Evolutionary conservation across 805 yeast species (phyloP), one percentile per base, ranked within the genome.

Genomic region (Diddensiella santjacobensis): DNA sequence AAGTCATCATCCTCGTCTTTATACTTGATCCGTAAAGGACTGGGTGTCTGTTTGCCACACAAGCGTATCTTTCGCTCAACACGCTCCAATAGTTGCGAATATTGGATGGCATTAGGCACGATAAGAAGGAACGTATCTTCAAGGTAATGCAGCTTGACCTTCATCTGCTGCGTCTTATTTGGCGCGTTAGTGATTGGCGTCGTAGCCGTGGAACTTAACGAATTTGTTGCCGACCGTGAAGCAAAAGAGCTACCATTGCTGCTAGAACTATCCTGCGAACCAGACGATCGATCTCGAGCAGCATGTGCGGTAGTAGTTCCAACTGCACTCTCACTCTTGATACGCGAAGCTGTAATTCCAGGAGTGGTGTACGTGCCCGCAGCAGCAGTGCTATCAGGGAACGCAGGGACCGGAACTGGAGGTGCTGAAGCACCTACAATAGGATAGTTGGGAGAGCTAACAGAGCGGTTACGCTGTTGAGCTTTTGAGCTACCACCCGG

Each of bases 1-100:
- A 79, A 84, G 64, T 93, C 99, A 15, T 95, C 96, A 63, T 93
- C 99, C 67, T 93, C 99, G 66, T 93, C 99, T 62, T 80, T 81
- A 63, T 88, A 91, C 65, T 82, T 83, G 52, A 93, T 73, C 58
- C 84, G 77, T 35, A 77, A 67, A 19, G 67, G 71, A 46, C 42
- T 44, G 41, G 64, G 63, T n/a, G 60, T 52, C 48, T 70, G 67
- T 41, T 70, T 73, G 20, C 83, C 84, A 47, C 80, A 72, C 44
- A 77, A 75, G 40, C 73, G 70, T 41, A 81, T 63, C 59, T 81
- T 81, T 42, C 73, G 73, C 52, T 77, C 79, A 31, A 87, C 78
- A 51, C 80, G 79, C 39, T 71, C 76, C 40, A 77, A 68, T 48
- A 87, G 71, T 40, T 77, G 81, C 8, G 71, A 69, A 61, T 78